Base-by-base conservation (phyloP, 1,284 basidiomycete genomes). In the Rhodotorula sp. region DNA sequence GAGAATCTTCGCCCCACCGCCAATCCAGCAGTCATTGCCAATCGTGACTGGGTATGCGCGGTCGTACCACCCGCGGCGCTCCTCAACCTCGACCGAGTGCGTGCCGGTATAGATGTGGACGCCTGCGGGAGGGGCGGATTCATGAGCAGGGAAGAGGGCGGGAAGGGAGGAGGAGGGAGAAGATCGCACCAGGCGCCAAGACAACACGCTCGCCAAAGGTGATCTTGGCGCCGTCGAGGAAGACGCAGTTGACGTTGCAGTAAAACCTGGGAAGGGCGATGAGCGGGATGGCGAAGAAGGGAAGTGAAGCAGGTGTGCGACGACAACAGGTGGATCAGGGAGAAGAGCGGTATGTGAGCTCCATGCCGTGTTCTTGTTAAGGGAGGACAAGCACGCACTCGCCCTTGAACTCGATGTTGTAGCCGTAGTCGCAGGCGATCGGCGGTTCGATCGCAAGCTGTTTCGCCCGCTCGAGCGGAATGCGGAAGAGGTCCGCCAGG, bases 91-190 rank as follows among this genome's bases (percentile, higher is more conserved):
- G 17, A 72, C 65, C 1, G 66, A 64, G 66, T 77, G 76, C 21
- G 75, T 79, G 2, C 69, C 77, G 37, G 74, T 71, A 46, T 77
- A 79, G 51, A 79, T 71, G 44, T 79, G 77, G 6, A 79, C 76
- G 36, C 64, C 55, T 50, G 13, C 44, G 44, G 48, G 48, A 50
- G 8, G 48, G n/a, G n/a, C n/a, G n/a, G n/a, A n/a, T n/a, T n/a
- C n/a, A n/a, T n/a, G n/a, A 50, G 25, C 1, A 48, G 27, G 22
- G 22, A 27, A 4, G 1, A 48, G 22, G 9, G 25, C 22, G 22
- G 25, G 25, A 8, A 8, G 25, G 27, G 6, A n/a, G 27, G 48
- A 27, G 8, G 7, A 25, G 7, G 48, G 9, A 3, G 25, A 27
- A 46, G n/a, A 41, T 7, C 48, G 48, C 27, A 50, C 48, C 48